Evolutionary conservation across 2,329 filamentous ascomycete species (phyloP), one percentile per base, ranked within the genome.

Genomic region (Zasmidium angulare): DNA sequence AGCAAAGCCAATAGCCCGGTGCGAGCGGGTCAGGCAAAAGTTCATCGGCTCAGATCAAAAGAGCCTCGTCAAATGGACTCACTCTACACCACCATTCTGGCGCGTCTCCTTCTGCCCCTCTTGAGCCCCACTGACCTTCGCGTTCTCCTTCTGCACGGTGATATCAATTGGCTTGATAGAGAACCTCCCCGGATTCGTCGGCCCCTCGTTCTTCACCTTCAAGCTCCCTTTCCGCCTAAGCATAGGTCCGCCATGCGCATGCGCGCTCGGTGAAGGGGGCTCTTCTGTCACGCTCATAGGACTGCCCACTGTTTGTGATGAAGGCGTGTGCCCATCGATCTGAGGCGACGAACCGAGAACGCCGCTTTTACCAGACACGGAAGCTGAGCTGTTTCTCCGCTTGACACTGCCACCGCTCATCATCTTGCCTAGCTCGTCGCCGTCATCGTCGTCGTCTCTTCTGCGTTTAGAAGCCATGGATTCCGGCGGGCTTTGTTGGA

Each of bases 381-480:
- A 67, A 1, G 65, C 67, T 29, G 66, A 70, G 51, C 69, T 77
- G 55, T 76, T 80, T 26, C 80, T 73, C 59, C 81, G 77, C 54
- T 78, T 78, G 12, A 71, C 72, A 50, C 75, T 70, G n/a, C 71
- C 69, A 40, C 61, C 56, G 17, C 66, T 65, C 64, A 90, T 86
- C 68, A 97, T 82, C 76, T 95, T 96, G 56, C 87, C 87, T n/a
- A 98, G 78, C 70, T 93, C 91, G 65, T 97, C 93, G 57, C 96
- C 93, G 49, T 97, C 93, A 62, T 96, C 91, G 63, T 96, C 91
- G 58, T 97, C 93, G 72, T 96, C 93, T 68, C 95, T 86, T 50
- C 93, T 85, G 50, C 93, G 88, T 76, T 98, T 98, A 74, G 96
- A 91, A 0, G 91, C 89, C 19, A 66, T 50, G 19, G 64, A 48